phyloP scores from a whole-genome alignment of 2,329 filamentous ascomycete genomes.

The Scedosporium aurantiacum region DNA sequence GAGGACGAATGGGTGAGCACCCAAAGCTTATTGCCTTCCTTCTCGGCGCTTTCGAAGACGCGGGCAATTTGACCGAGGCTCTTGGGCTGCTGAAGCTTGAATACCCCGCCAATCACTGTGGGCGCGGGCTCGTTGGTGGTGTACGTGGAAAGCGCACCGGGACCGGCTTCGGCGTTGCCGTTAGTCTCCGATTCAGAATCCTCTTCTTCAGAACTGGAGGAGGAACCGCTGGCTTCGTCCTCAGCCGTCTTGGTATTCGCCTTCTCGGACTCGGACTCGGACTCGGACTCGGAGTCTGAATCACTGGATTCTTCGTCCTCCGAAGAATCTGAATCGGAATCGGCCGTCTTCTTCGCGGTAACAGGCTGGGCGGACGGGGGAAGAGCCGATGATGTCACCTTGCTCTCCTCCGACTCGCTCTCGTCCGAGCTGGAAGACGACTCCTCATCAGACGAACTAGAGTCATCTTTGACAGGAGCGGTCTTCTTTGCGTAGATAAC shows the following conservation, averaged over 20 bases:
- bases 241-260: neutral
- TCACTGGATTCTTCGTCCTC: neutral
- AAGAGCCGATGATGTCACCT: neutral
- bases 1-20: constrained; percentile 2
- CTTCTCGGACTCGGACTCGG: neutral
- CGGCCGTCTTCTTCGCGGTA: neutral
- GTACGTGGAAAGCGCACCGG: neutral
- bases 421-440: neutral
- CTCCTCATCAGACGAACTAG: neutral
- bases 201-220: neutral
- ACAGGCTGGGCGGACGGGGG: neutral
- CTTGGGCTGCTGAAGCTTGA: constrained; percentile 6
- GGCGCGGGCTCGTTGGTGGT: neutral
- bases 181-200: neutral
- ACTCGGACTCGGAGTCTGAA: neutral
- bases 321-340: neutral
- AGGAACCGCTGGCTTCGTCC: neutral
- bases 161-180: neutral
- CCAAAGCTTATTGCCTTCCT: constrained; percentile 1
- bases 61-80: neutral
- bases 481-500: neutral
- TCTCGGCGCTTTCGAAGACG: neutral
- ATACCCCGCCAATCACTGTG: constrained; percentile 3
- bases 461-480: neutral
- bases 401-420: neutral